Base-by-base conservation (phyloP, 768 basidiomycete genomes). In the Xerocomus spinulosus region DNA sequence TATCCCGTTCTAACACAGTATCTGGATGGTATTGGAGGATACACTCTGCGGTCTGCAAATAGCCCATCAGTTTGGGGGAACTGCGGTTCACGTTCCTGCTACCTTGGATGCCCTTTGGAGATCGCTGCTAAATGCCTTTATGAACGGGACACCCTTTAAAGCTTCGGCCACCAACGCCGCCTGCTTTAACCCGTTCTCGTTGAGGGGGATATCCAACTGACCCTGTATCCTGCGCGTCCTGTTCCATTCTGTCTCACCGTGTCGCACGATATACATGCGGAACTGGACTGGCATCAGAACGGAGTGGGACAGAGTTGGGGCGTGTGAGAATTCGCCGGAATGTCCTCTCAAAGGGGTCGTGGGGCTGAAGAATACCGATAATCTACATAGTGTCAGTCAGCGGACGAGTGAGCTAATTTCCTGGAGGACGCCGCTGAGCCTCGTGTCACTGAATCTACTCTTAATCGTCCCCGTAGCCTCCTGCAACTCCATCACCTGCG, bases 221-320 rank as follows among this genome's bases (percentile, higher is more conserved):
- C 89, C 89, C 70, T 92, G 88, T 37, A 87, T 76, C 48, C 85
- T 79, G 21, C 72, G 70, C 6, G 69, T 65, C 44, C 72, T 67
- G 64, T 90, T 90, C 58, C 76, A 81, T 34, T 80, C 74, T 21
- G 88, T 91, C 70, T 91, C 86, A 17, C 86, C 88, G 55, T 91
- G 88, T 35, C 88, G 80, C 41, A 88, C 75, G 52, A 88, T 68
- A 60, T 83, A 86, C 38, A 89, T 54, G 44, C 72, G 71, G 21
- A 75, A 73, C 23, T 69, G 57, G 45, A 61, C 49, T 61, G 70
- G 50, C 54, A 67, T 61, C 33, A 46, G 21, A 42, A 46, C 14
- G 21, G 9, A 43, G 20, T 42, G 34, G 9, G 8, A 34, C 29
- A 32, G 36, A 41, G 48, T 15, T 26, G 33, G 13, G 13, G 32